A percentile compares a stretch with the other conserved stretches of the same genome.
phyloP scores from a whole-genome alignment of 495 filamentous ascomycete species.

The Cairneyella variabilis region DNA sequence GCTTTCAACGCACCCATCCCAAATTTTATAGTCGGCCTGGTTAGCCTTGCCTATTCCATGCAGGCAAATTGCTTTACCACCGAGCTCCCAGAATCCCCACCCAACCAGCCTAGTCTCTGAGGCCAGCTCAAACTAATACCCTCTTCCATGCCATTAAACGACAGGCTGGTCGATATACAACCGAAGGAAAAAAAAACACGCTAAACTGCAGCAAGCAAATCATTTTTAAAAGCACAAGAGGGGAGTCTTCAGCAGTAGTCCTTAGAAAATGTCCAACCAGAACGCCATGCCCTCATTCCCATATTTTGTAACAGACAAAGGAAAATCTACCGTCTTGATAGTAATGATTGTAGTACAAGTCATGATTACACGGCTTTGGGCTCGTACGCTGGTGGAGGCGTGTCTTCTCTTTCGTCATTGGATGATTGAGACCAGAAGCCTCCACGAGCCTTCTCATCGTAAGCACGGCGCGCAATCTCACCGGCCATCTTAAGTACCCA shows the following conservation, averaged over 20 bases:
- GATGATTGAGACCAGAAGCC: slow-evolving; percentile 42
- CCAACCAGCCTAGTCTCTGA: too few species aligned
- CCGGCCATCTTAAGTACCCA: slow-evolving; percentile 89
- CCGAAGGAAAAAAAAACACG: slow-evolving; percentile 1
- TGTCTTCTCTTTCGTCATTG: slow-evolving; percentile 48
- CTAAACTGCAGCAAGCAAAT: slow-evolving; percentile 7
- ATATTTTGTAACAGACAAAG: slow-evolving; percentile 11
- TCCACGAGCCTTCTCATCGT: slow-evolving; percentile 59
- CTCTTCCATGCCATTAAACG: background rate
- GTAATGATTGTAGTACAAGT: background rate
- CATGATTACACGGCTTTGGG: slow-evolving; percentile 11
- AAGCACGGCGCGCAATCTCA: slow-evolving; percentile 81
- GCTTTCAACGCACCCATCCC: too few species aligned
- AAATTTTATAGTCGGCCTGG: too few species aligned
- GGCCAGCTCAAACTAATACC: background rate
- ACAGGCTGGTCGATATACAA: too few species aligned
- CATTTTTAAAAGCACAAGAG: background rate
- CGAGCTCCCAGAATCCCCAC: too few species aligned
- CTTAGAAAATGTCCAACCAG: background rate
- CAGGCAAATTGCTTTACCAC: too few species aligned
- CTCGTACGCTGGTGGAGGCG: slow-evolving; percentile 60
- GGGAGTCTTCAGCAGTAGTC: slow-evolving; percentile 10
- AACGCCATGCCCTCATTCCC: slow-evolving; percentile 11
- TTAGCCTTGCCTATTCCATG: too few species aligned
- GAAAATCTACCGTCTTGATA: too few species aligned